Evolutionary conservation across 164 flowering plant genomes (phyloP), one percentile per base, ranked within the genome.

Genomic region (Piper longum): DNA sequence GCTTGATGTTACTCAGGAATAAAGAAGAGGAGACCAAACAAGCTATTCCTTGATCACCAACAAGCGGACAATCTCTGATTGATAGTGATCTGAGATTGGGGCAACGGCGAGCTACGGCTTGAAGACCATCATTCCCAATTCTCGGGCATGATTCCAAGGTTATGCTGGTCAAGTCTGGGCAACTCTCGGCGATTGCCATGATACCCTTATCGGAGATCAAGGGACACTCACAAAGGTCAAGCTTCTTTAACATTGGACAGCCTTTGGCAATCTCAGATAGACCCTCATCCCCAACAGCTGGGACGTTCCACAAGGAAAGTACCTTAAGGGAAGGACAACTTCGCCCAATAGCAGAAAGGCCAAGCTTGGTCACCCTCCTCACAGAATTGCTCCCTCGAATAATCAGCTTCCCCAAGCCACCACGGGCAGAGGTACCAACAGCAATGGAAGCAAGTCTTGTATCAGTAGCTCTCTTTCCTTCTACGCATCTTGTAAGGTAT

Each of bases 401-500:
- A 19, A 64, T 56, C 60, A 89, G 89, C 81, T 89, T 87, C 39
- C 91, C 89, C 68, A 89, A 61, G 40, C 96, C 96, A 58, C 96
- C 96, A 45, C 80, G 88, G 43, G 68, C 64, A 60, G 76, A 73
- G 60, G 84, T 82, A 60, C 96, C 95, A 67, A 89, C 88, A 61
- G 96, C 78, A 62, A 85, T 82, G 51, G 96, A 82, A 58, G 91
- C 88, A 68, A 89, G 89, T 68, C 93, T 84, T 26, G 80, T 61
- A 75, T 89, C 95, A 4, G 96, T 87, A 7, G 93, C 91, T 67
- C 85, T 89, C 78, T 89, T 85, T 58, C 95, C 96, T 64, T 83
- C 87, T 75, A 89, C 76, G 68, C 78, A 70, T 71, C 96, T 78
- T 14, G 88, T 72, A 59, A 87, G 89, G 61, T 65, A 73, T 19